phyloP scores from a whole-genome alignment of 169 alveolate genomes.

The Perkinsus olseni region DNA sequence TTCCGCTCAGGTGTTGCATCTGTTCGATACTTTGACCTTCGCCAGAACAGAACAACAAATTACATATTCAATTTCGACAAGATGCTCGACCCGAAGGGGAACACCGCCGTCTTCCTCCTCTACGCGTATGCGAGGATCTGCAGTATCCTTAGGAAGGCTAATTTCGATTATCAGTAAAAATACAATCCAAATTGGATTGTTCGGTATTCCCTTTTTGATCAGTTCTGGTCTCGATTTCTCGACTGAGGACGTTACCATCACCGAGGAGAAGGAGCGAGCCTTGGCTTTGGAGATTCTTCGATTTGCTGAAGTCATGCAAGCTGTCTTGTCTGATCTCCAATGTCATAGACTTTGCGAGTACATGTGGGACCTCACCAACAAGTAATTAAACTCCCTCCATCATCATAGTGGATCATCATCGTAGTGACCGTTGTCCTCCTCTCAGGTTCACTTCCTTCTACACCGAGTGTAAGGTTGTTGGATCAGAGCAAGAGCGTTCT shows the following conservation, averaged over 20 bases:
- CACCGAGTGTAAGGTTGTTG: constrained; percentile 78
- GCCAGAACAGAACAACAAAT: constrained; percentile 39
- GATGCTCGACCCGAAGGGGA: constrained; percentile 88
- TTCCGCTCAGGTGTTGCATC: constrained; percentile 72
- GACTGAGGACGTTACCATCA: constrained; percentile 22
- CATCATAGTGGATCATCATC: too few species aligned
- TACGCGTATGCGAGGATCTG: constrained; percentile 92
- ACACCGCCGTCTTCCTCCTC: constrained; percentile 89
- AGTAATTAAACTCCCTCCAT: too few species aligned
- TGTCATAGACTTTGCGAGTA: too few species aligned
- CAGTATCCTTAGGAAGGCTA: constrained; percentile 80
- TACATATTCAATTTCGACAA: constrained; percentile 85
- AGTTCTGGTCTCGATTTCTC: constrained; percentile 29
- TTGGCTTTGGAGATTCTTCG: constrained; percentile 51
- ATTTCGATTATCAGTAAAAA: constrained; percentile 17
- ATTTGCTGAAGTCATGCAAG: constrained; percentile 71
- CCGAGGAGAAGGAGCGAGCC: constrained; percentile 42
- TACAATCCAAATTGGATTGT: background rate
- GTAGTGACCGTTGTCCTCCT: too few species aligned
- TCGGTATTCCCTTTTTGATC: too few species aligned
- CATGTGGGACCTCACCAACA: too few species aligned
- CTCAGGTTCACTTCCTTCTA: constrained; percentile 83
- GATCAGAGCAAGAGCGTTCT: constrained; percentile 67
- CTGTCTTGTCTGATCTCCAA: constrained; percentile 49
- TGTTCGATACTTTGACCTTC: constrained; percentile 85